Evolutionary conservation across 2,329 filamentous ascomycete genomes (phyloP).

Genomic region (Monilinia vaccinii-corymbosi): DNA sequence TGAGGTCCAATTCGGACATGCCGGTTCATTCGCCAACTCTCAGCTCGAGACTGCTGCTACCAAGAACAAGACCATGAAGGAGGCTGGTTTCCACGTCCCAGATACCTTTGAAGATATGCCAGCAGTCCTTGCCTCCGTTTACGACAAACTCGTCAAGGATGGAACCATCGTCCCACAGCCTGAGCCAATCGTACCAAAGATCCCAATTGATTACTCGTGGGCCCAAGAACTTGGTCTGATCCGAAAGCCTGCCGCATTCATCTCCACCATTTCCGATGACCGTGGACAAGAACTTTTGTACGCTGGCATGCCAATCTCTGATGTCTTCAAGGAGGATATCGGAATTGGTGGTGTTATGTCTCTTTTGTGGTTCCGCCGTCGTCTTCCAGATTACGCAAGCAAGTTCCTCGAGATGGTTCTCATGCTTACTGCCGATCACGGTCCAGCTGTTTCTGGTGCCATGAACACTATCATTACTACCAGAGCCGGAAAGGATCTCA

Average conservation of each 20-base stretch:
- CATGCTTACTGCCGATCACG: constrained; percentile 99
- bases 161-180: constrained; percentile 77
- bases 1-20: constrained; percentile 98
- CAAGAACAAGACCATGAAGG: constrained; percentile 97
- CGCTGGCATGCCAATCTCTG: constrained; percentile 99
- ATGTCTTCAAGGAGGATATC: constrained; percentile 98
- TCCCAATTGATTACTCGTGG: constrained; percentile 99
- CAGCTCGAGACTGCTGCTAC: constrained; percentile 92
- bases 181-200: constrained; percentile 94
- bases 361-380: constrained; percentile 97
- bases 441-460: constrained; percentile 95
- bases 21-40: constrained; percentile 97
- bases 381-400: constrained; percentile 90
- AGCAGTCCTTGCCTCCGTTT: constrained; percentile 64
- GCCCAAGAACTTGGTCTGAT: constrained; percentile 98
- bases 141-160: constrained; percentile 76
- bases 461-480: constrained; percentile 99
- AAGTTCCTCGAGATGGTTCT: constrained; percentile 99
- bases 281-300: constrained; percentile 99
- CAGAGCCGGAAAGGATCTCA: constrained; percentile 96
- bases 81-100: constrained; percentile 89
- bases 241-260: constrained; percentile 99
- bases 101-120: constrained; percentile 97
- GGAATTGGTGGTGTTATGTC: constrained; percentile 99
- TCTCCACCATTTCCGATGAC: constrained; percentile 99